Conservation (phyloP, 148 eudicot genomes). For the Nepenthes mirabilis region DNA sequence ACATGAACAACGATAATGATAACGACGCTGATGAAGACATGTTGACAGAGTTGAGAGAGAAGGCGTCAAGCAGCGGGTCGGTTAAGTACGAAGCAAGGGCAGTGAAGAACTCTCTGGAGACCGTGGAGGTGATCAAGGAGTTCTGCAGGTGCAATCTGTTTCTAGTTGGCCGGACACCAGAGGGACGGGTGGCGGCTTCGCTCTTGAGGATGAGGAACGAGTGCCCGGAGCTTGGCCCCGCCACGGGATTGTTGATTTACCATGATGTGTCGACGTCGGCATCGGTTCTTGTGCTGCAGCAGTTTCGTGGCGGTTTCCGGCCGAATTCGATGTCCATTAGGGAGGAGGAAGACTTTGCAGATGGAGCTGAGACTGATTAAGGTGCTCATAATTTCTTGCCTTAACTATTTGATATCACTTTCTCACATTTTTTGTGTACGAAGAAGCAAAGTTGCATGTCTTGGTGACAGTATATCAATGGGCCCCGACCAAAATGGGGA, state of each 20-base stretch:
- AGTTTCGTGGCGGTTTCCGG: constrained; percentile 19
- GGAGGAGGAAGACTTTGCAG: constrained; percentile 14
- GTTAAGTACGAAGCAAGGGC: constrained; percentile 38
- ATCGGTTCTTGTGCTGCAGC: constrained; percentile 63
- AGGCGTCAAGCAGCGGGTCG: constrained; percentile 14
- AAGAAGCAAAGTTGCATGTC: too few relatives aligned
- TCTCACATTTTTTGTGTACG: too few relatives aligned
- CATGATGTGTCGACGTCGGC: constrained; percentile 35
- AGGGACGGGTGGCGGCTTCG: constrained; percentile 32
- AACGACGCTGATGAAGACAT: constrained; percentile 22
- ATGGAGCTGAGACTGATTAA: constrained; percentile 30
- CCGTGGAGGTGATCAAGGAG: constrained; percentile 17
- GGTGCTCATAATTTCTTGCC: not conserved
- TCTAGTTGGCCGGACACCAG: constrained; percentile 54
- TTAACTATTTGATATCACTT: too few relatives aligned
- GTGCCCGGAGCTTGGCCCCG: constrained; percentile 56
- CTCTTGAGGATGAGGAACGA: constrained; percentile 20
- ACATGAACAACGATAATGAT: constrained; percentile 12
- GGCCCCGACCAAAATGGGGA: too few relatives aligned
- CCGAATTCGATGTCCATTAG: constrained; percentile 9
- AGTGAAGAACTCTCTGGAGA: constrained; percentile 23
- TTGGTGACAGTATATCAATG: too few relatives aligned
- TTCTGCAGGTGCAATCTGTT: constrained; percentile 36
- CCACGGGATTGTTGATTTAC: constrained; percentile 39
- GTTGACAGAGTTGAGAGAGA: constrained; percentile 19